A percentile compares a stretch with the other conserved stretches of the same genome.
phyloP scores from a whole-genome alignment of 2,329 filamentous ascomycete species.

The Colletotrichum tanaceti region DNA sequence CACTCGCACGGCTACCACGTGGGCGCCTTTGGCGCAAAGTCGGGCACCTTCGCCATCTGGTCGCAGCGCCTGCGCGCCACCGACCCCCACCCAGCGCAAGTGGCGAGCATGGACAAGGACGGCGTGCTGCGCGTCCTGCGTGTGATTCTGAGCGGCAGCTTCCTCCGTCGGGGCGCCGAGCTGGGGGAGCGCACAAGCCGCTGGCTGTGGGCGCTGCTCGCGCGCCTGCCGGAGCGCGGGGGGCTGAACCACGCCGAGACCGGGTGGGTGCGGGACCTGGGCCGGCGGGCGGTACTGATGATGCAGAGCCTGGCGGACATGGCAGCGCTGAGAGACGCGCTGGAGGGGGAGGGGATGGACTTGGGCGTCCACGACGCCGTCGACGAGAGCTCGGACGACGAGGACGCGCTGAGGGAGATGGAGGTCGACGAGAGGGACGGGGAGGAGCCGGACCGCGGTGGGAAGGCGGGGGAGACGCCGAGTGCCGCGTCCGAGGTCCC shows the following conservation, averaged over 20 bases:
- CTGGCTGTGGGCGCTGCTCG: constrained; percentile 89
- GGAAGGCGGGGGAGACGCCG: constrained; percentile 27
- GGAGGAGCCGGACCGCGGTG: constrained; percentile 23
- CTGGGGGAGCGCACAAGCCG: constrained; percentile 76
- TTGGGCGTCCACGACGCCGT: constrained; percentile 59
- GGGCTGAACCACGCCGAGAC: constrained; percentile 82
- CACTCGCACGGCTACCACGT: constrained; percentile 67
- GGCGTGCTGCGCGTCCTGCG: constrained; percentile 75
- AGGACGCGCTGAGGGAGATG: constrained; percentile 51
- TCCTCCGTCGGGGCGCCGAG: constrained; percentile 69
- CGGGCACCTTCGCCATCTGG: constrained; percentile 64
- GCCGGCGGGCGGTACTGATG: constrained; percentile 77
- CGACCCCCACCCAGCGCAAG: constrained; percentile 68
- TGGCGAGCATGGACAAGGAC: constrained; percentile 74
- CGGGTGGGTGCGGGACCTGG: constrained; percentile 80
- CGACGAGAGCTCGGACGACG: constrained; percentile 56
- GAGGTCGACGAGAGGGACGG: constrained; percentile 48
- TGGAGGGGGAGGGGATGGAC: constrained; percentile 53
- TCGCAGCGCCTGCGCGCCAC: constrained; percentile 61
- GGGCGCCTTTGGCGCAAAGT: constrained; percentile 62
- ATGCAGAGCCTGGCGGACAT: constrained; percentile 66
- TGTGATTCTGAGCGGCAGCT: constrained; percentile 72
- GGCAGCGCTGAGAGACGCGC: constrained; percentile 58
- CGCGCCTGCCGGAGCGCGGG: constrained; percentile 78
- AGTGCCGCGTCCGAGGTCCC: background rate